These are phyloP conservation scores for Alternaria arborescens DNA, from an alignment of 2,329 filamentous ascomycete genomes.

Conservation along the genomic window DNA sequence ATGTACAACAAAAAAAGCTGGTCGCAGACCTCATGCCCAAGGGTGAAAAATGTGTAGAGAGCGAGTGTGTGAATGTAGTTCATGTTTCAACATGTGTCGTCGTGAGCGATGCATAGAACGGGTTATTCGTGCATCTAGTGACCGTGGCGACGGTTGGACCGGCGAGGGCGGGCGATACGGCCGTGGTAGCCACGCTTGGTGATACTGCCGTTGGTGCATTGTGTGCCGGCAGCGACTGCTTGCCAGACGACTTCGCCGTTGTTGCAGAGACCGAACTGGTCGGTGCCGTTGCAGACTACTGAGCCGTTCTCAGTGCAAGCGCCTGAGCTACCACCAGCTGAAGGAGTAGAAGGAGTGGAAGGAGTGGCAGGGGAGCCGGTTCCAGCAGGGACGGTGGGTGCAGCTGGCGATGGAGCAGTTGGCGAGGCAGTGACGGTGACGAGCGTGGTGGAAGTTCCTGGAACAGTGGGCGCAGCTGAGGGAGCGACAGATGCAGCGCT, in stretches of 20 bases:
- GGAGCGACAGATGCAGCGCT: slow-evolving; percentile 20
- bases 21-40: slow-evolving; percentile 24
- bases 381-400: slow-evolving; percentile 23
- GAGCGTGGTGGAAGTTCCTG: slow-evolving; percentile 41
- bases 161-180: slow-evolving; percentile 39
- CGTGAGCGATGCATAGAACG: not conserved
- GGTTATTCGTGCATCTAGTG: slow-evolving; percentile 9
- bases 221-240: slow-evolving; percentile 55
- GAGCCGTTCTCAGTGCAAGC: slow-evolving; percentile 48
- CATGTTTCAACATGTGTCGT: not conserved
- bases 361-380: slow-evolving; percentile 23
- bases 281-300: slow-evolving; percentile 52
- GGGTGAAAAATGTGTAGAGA: slow-evolving; percentile 2
- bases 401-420: slow-evolving; percentile 23
- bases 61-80: slow-evolving; percentile 19
- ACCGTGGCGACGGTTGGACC: slow-evolving; percentile 13
- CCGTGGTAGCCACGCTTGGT: slow-evolving; percentile 43
- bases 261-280: slow-evolving; percentile 56
- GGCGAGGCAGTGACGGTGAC: slow-evolving; percentile 37
- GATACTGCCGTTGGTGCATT: slow-evolving; percentile 54
- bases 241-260: slow-evolving; percentile 53
- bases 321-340: slow-evolving; percentile 22
- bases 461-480: slow-evolving; percentile 17
- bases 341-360: slow-evolving; percentile 17
- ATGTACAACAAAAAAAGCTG: slow-evolving; percentile 17